phyloP scores from a whole-genome alignment of 805 yeast species.

The Ogataea angusta region DNA sequence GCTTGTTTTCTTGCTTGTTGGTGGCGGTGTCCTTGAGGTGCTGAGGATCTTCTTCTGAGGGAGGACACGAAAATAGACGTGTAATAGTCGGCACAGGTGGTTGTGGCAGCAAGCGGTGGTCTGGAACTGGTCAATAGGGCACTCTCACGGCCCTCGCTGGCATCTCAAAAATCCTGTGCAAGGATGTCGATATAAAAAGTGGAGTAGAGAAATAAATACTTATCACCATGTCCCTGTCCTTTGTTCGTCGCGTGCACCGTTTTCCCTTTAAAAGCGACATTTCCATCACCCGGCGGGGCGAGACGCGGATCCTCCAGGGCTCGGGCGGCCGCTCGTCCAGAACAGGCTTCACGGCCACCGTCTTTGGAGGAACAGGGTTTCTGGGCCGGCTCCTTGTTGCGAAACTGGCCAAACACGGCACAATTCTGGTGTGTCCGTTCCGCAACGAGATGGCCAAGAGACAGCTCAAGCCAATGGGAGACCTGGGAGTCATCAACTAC shows the following conservation, averaged over 20 bases:
- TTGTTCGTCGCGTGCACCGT: constrained; percentile 21
- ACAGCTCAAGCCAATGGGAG: constrained; percentile 79
- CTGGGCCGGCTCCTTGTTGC: constrained; percentile 70
- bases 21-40: constrained; percentile 78
- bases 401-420: constrained; percentile 79
- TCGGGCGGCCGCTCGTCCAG: constrained; percentile 81
- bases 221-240: constrained; percentile 7
- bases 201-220: constrained; percentile 1
- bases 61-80: too few species aligned
- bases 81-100: too few species aligned
- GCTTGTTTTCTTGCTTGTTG: constrained; percentile 63
- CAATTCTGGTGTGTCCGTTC: constrained; percentile 71
- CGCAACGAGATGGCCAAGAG: constrained; percentile 77
- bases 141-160: not conserved
- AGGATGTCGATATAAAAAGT: constrained; percentile 3
- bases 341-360: constrained; percentile 86
- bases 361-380: constrained; percentile 79
- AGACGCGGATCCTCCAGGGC: constrained; percentile 68
- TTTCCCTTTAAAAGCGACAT: constrained; percentile 53
- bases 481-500: constrained; percentile 81
- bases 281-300: constrained; percentile 71
- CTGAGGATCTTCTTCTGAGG: constrained; percentile 49
- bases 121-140: too few species aligned
- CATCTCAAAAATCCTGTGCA: not conserved
- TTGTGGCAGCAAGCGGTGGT: too few species aligned